Percentiles rank a stretch among this genome's conserved stretches.
phyloP scores from a whole-genome alignment of 2,329 filamentous ascomycete species.

The Emergomyces orientalis region DNA sequence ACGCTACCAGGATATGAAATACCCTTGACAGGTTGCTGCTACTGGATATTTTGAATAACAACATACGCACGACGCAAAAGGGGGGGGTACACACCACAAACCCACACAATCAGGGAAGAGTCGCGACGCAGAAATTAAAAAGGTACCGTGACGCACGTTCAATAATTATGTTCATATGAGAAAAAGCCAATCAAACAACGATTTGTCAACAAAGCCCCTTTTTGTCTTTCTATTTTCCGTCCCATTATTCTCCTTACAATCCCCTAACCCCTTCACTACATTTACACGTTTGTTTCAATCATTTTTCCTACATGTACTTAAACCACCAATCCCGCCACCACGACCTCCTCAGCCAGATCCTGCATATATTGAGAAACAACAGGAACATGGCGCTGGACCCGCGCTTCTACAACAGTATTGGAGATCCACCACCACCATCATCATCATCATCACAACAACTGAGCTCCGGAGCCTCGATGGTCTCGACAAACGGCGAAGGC shows the following conservation, averaged over 20 bases:
- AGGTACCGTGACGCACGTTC: conserved; percentile 6
- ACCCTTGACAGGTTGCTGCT: neutral
- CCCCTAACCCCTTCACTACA: neutral
- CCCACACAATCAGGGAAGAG: neutral
- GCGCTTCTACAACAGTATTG: conserved; percentile 28
- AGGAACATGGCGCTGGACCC: conserved; percentile 35
- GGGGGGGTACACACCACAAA: neutral
- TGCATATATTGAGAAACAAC: conserved; percentile 31
- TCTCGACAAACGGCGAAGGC: conserved; percentile 14
- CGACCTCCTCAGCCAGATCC: conserved; percentile 31
- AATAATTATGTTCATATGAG: neutral
- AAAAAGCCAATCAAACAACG: neutral
- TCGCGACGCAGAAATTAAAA: neutral
- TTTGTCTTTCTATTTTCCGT: neutral
- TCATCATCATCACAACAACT: conserved; percentile 12
- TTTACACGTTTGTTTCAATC: neutral
- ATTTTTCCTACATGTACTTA: conserved; percentile 32
- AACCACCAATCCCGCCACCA: conserved; percentile 31
- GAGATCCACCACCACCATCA: conserved; percentile 9
- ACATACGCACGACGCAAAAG: neutral
- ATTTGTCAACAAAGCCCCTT: neutral
- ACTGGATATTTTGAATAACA: neutral
- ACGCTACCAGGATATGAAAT: neutral
- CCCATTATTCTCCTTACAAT: neutral
- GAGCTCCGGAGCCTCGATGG: conserved; percentile 18